Evolutionary conservation across 192 early-diverging fungal genomes (phyloP), one percentile per base, ranked within the genome.

Genomic region (Coemansia sp.): DNA sequence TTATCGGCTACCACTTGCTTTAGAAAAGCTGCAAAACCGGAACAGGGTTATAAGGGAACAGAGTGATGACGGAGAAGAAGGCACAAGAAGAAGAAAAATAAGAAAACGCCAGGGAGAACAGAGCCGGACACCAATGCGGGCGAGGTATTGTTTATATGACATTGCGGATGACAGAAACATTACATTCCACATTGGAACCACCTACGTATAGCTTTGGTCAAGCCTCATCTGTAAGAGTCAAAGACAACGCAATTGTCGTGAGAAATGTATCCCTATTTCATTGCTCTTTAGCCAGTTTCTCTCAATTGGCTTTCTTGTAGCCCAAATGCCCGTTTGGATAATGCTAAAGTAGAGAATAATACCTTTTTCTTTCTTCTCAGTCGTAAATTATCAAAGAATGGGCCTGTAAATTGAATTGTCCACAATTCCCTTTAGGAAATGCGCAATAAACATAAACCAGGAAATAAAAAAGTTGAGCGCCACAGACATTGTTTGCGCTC

Each of bases 1-100:
- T 30, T 26, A 45, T 15, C 61, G 61, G 61, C 30, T 33, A 41
- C 61, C 46, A 24, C 61, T 62, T 62, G 4, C 38, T 6, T 46
- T 45, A 18, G 15, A 46, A 53, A 53, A 26, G 51, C 16, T 53
- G 24, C 24, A 10, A 46, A 46, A 34, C 61, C 61, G 24, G 30
- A 26, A 62, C 43, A 30, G 14, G 33, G 26, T 46, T 34, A 43
- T 26, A 45, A 46, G 15, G 30, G 46, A 34, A 62, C 30, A 46
- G 61, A 46, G 43, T 18, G 61, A 8, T 38, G 33, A 23, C 24
- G 61, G 46, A 62, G 26, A 45, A 30, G 43, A 46, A 62, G 43
- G 24, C 26, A 62, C 43, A 62, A 26, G 43, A 16, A 30, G 24
- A 62, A 43, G 39, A 41, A 41, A 6, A 41, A 62, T 18, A 46